These are phyloP conservation scores for Acer saccharum DNA, from an alignment of 345 rosid species.

Conservation along the genomic window DNA sequence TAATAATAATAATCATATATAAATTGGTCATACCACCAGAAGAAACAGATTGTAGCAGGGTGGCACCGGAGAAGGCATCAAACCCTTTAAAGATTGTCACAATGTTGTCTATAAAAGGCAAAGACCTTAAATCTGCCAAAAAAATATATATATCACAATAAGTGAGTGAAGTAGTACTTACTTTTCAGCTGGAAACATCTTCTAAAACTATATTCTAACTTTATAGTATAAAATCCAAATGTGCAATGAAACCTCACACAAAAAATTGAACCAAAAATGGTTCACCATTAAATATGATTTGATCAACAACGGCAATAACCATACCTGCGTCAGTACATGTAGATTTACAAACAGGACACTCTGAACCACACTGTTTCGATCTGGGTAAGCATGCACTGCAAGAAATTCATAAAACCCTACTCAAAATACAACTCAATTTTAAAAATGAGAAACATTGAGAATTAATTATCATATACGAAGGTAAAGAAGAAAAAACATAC, in stretches of 20 bases:
- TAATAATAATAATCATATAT: too few relatives aligned
- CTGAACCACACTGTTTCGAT: slow-evolving; percentile 29
- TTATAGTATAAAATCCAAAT: neutral
- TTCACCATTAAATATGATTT: neutral
- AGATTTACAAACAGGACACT: slow-evolving; percentile 61
- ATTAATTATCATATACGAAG: neutral
- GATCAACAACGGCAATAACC: neutral
- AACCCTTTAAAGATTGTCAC: slow-evolving; percentile 66
- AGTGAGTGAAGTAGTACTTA: neutral
- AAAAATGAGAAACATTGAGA: slow-evolving; percentile 2
- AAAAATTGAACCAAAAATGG: neutral
- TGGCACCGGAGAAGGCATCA: slow-evolving; percentile 49
- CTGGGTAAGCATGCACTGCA: slow-evolving; percentile 62
- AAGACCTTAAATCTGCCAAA: slow-evolving; percentile 53
- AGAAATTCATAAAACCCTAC: neutral
- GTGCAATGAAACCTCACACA: neutral
- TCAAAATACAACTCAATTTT: neutral
- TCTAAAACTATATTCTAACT: neutral
- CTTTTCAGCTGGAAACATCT: neutral
- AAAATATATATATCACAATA: neutral
- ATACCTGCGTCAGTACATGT: slow-evolving; percentile 42
- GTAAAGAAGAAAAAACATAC: slow-evolving; percentile 32
- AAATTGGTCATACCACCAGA: slow-evolving; percentile 38
- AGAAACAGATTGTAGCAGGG: slow-evolving; percentile 27
- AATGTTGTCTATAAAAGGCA: slow-evolving; percentile 58